Percentiles rank a stretch among this genome's conserved stretches.
Evolutionary conservation across 2,329 filamentous ascomycete genomes (phyloP).

Genomic region (Hypoxylon sp.): DNA sequence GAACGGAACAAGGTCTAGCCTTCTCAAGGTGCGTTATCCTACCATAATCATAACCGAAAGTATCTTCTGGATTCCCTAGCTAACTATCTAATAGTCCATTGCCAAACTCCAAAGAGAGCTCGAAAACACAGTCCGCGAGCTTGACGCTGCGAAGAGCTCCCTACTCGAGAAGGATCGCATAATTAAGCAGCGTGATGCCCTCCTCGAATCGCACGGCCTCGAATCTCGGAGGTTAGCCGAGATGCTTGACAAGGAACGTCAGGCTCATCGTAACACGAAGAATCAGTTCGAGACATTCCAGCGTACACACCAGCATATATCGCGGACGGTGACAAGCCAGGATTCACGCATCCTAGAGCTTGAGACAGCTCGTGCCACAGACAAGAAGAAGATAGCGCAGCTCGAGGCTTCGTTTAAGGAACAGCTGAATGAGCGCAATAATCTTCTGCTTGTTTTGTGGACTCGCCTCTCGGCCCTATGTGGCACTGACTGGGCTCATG

Average conservation of each 20-base stretch:
- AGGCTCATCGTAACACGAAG: constrained; percentile 87
- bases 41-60: neutral
- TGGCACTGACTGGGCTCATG: constrained; percentile 91
- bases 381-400: constrained; percentile 80
- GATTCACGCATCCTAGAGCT: constrained; percentile 89
- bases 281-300: constrained; percentile 90
- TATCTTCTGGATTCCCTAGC: constrained; percentile 14
- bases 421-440: constrained; percentile 90
- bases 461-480: constrained; percentile 88
- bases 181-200: constrained; percentile 87
- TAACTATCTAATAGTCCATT: constrained; percentile 72
- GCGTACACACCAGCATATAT: constrained; percentile 87
- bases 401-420: constrained; percentile 88
- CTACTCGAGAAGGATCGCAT: constrained; percentile 92
- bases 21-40: constrained; percentile 76
- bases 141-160: constrained; percentile 82
- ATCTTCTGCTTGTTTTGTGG: constrained; percentile 90
- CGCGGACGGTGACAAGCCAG: constrained; percentile 86
- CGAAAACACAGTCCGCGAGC: constrained; percentile 84
- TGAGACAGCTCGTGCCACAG: constrained; percentile 81
- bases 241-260: constrained; percentile 90
- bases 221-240: constrained; percentile 89
- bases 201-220: constrained; percentile 89
- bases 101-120: constrained; percentile 90
- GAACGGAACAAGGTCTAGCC: constrained; percentile 85